Percentiles rank a stretch among this genome's conserved stretches.
Conservation (phyloP, 2,329 filamentous ascomycete species). For the Onygena corvina region DNA sequence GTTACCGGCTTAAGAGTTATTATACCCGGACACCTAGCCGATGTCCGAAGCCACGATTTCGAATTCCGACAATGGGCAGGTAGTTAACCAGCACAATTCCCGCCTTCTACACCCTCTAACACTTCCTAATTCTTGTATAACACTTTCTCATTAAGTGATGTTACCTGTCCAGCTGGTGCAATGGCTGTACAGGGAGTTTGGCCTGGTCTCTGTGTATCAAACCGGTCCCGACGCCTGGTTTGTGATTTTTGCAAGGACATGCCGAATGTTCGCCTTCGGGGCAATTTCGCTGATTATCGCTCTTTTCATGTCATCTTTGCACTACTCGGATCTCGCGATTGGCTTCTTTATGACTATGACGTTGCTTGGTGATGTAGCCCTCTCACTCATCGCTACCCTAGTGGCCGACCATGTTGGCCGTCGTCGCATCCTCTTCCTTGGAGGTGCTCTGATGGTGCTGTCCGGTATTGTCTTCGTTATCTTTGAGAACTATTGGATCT, state of each 20-base stretch:
- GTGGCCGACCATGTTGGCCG: conserved; percentile 4
- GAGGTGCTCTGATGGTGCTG: not conserved
- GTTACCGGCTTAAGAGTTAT: too few species aligned
- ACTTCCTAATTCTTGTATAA: not conserved
- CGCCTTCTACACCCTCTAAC: too few species aligned
- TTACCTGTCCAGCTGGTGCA: not conserved
- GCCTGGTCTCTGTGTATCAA: not conserved
- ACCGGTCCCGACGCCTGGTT: not conserved
- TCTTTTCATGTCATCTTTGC: not conserved
- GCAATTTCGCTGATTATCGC: not conserved
- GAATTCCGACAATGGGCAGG: too few species aligned
- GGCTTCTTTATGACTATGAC: not conserved
- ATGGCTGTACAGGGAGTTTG: conserved; percentile 1
- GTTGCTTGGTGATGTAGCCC: not conserved
- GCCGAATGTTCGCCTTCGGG: conserved; percentile 2
- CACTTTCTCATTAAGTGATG: not conserved
- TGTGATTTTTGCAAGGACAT: not conserved
- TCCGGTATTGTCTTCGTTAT: not conserved
- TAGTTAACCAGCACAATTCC: too few species aligned
- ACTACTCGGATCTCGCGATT: not conserved
- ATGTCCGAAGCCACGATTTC: too few species aligned
- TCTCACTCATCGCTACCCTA: not conserved
- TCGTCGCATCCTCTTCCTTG: not conserved
- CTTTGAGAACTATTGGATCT: not conserved
- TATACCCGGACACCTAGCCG: too few species aligned